Conservation (phyloP, 2,329 filamentous ascomycete genomes). For the Ceratocystis smalleyi region DNA sequence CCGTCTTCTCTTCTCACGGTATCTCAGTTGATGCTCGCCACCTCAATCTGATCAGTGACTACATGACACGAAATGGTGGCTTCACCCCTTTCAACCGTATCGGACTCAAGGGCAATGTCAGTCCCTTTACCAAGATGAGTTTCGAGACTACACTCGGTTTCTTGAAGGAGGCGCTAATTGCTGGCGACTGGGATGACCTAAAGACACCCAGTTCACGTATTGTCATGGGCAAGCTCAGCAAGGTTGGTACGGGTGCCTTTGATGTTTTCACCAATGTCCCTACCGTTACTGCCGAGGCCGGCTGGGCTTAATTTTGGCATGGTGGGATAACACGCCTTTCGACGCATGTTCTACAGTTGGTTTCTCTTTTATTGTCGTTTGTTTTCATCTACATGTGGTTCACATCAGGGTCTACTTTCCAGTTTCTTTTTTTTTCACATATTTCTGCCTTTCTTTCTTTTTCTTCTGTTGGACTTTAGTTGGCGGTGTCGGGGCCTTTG, state of each 20-base stretch:
- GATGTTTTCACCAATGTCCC: conserved; percentile 59
- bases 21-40: conserved; percentile 87
- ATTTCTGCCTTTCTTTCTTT: neutral
- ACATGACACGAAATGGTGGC: conserved; percentile 86
- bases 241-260: conserved; percentile 79
- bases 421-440: neutral
- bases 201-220: conserved; percentile 73
- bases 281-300: conserved; percentile 28
- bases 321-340: neutral
- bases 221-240: conserved; percentile 69
- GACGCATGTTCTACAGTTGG: neutral
- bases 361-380: neutral
- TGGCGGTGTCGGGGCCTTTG: neutral
- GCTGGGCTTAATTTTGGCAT: conserved; percentile 21
- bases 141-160: conserved; percentile 96
- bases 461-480: neutral
- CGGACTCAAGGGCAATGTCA: conserved; percentile 69
- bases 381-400: neutral
- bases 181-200: conserved; percentile 80
- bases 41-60: conserved; percentile 87
- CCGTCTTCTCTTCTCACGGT: conserved; percentile 78
- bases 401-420: neutral
- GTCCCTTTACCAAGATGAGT: conserved; percentile 96
- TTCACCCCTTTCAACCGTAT: conserved; percentile 89
- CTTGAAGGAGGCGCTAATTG: conserved; percentile 78